Base-by-base conservation (phyloP, 768 basidiomycete species). In the Obba rivulosa region DNA sequence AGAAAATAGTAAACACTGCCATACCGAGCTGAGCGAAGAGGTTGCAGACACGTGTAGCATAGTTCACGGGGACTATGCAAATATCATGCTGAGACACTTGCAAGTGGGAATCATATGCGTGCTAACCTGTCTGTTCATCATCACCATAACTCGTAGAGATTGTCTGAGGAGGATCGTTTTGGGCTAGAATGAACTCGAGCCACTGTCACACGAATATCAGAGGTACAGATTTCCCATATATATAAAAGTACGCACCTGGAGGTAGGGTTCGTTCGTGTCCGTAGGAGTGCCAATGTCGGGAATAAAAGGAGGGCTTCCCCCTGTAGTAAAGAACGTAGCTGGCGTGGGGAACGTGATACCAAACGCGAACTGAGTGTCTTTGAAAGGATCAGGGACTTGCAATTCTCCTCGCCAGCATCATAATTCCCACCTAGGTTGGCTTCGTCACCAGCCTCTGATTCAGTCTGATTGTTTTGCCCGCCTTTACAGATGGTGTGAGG, bases 121-220 rank as follows among this genome's bases (percentile, higher is more conserved):
- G 43, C 55, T 14, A 49, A 82, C 83, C 77, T 23, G 83, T 80
- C 59, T 85, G 84, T 48, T 89, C 87, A 49, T 79, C 74, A 41
- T 88, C 85, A 3, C 75, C 82, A 58, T 88, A 88, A 53, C 81
- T 84, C 0, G 83, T 87, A 0, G 83, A 83, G 35, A 89, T 85
- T 4, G 78, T 69, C 52, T 78, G 73, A 13, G 85, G 83, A 2
- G 75, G 62, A 34, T 68, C 59, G 9, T 65, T 43, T n/a, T 77
- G 73, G 11, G 53, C 55, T 0, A 78, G 64, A n/a, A 86, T 59
- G 49, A 74, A 81, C 36, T 81, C 71, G 14, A 88, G 65, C 85
- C 85, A 87, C 70, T 83, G 55, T 42, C 48, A 50, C 53, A 49
- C 18, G 23, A 9, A 23, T 23, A 34, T 20, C 0, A 43, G 45